Evolutionary conservation across 352 stramenopile genomes (phyloP).

Genomic region (Pythium insidiosum): DNA sequence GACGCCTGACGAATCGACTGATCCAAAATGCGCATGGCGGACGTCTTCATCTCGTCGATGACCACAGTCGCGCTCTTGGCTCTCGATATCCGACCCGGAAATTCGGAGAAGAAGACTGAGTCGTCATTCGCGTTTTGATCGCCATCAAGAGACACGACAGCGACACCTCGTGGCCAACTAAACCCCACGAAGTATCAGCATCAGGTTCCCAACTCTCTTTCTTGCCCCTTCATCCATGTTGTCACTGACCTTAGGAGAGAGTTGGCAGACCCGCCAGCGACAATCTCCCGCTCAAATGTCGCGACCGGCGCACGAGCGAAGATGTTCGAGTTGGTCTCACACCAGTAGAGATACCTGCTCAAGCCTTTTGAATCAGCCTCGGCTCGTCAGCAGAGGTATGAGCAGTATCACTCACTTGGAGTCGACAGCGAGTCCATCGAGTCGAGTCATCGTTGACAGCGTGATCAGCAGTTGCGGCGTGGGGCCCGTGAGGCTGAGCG

Average conservation of each 20-base stretch:
- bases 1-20: constrained; percentile 28
- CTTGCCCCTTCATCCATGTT: too few species aligned
- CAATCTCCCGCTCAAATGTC: constrained; percentile 33
- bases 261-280: constrained; percentile 45
- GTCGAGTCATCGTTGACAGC: constrained; percentile 29
- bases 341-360: constrained; percentile 68
- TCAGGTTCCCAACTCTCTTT: too few species aligned
- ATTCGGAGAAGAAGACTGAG: constrained; percentile 51
- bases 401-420: constrained; percentile 1
- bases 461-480: constrained; percentile 31
- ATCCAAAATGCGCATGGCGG: constrained; percentile 57
- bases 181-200: too few species aligned
- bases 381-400: not conserved
- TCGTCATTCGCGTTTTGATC: constrained; percentile 21
- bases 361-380: too few species aligned
- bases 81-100: constrained; percentile 45
- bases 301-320: constrained; percentile 34
- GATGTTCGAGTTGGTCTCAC: constrained; percentile 55
- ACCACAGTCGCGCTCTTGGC: constrained; percentile 16
- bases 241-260: constrained; percentile 40
- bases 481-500: too few species aligned
- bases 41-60: constrained; percentile 34
- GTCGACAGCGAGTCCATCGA: constrained; percentile 59
- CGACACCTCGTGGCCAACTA: too few species aligned
- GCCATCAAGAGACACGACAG: too few species aligned